These are phyloP conservation scores for Rhododendron simsii DNA, from an alignment of 148 eudicot genomes.

Conservation along the genomic window DNA sequence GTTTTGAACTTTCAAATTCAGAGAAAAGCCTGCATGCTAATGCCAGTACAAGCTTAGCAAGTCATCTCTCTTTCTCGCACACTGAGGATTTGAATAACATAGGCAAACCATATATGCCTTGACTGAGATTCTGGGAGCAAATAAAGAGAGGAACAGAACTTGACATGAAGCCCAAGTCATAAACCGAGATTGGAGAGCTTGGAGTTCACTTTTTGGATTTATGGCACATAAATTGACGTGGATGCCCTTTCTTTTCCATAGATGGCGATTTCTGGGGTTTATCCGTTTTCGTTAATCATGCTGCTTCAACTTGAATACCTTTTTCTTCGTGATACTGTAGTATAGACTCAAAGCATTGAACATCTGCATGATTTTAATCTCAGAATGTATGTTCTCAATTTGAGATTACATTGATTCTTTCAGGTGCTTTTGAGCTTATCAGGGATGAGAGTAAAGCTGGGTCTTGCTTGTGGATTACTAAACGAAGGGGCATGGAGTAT, in stretches of 20 bases:
- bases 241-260: not conserved
- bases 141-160: not conserved
- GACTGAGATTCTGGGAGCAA: not conserved
- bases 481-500: slow-evolving; percentile 84
- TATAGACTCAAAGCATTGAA: not conserved
- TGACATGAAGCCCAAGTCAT: not conserved
- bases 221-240: not conserved
- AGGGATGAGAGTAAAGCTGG: slow-evolving; percentile 83
- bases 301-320: not conserved
- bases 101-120: not conserved
- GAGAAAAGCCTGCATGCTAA: not conserved
- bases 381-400: not conserved
- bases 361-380: not conserved
- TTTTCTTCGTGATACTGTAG: not conserved
- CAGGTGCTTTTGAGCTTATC: slow-evolving; percentile 88
- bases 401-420: slow-evolving; percentile 9
- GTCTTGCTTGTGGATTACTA: slow-evolving; percentile 89
- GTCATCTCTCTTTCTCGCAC: not conserved
- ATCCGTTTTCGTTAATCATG: not conserved
- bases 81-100: not conserved
- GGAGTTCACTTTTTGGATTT: not conserved
- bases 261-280: not conserved
- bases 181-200: not conserved
- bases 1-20: not conserved
- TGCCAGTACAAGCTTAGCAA: not conserved